Evolutionary conservation across 1,284 basidiomycete species (phyloP).

Genomic region (Ustilago tritici): DNA sequence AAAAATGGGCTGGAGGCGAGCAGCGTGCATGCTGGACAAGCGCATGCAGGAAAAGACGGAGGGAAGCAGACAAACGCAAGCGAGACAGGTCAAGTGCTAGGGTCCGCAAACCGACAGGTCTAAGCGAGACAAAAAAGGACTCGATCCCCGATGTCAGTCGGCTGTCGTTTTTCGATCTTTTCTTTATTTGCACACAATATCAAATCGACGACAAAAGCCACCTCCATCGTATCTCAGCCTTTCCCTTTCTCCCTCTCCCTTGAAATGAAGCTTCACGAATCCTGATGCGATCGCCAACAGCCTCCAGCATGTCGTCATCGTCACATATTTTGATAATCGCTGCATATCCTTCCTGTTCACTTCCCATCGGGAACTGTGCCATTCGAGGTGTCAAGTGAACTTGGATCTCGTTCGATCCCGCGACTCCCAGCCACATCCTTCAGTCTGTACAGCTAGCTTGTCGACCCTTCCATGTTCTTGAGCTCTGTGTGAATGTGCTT

Average conservation of each 20-base stretch:
- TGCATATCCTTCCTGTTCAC: neutral
- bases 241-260: neutral
- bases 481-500: neutral
- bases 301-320: slow-evolving; percentile 4
- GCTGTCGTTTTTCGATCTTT: slow-evolving; percentile 3
- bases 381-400: neutral
- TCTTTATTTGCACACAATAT: neutral
- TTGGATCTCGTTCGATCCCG: slow-evolving; percentile 4
- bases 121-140: slow-evolving; percentile 7
- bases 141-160: slow-evolving; percentile 9
- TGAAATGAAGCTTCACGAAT: neutral
- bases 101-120: neutral
- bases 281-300: slow-evolving; percentile 2
- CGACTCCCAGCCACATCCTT: slow-evolving; percentile 1
- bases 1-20: neutral
- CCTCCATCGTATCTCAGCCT: neutral
- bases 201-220: slow-evolving; percentile 4
- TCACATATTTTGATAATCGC: neutral
- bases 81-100: slow-evolving; percentile 11
- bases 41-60: slow-evolving; percentile 2
- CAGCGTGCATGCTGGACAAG: slow-evolving; percentile 2
- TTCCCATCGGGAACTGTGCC: neutral
- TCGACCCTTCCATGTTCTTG: neutral
- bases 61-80: neutral
- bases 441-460: neutral